Evolutionary conservation across 495 filamentous ascomycete species (phyloP), one percentile per base, ranked within the genome.

Genomic region (Schizothecium vesticola): DNA sequence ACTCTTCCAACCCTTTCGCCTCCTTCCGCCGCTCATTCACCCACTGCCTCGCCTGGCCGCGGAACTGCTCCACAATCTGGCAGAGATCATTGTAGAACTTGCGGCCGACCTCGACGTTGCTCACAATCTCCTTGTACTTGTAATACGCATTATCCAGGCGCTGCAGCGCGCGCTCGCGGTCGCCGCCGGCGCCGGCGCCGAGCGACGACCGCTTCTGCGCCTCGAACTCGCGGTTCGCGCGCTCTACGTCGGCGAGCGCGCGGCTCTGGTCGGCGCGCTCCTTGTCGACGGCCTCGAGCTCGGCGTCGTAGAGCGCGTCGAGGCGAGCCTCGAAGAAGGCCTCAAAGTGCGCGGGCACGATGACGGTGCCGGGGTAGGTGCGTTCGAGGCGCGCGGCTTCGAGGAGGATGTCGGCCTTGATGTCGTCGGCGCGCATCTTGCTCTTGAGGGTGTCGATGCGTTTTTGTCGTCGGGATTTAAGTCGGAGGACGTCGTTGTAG

Each of bases 21-120:
- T 99, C 94, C 72, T 88, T 86, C 57, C 93, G 86, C 66, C 95
- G 83, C 72, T 90, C 86, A 26, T 93, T 90, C 9, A 90, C 90
- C 79, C 95, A 97, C 10, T 83, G 86, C 71, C 89, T 89, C 36
- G 85, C 88, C 43, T 91, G 91, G 68, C 96, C 93, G 23, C 91
- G 84, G 67, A 83, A 84, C 70, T 89, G 83, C 11, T 83, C 87
- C 1, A 97, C 88, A 57, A 97, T 93, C 77, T 90, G 91, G 56
- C 88, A 91, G 2, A 99, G 85, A 73, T 97, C 94, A 74, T 99
- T 98, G 80, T 98, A 99, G 76, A 99, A 99, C 72, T 96, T 97
- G 56, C 94, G 80, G 1, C 92, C 95, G 0, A 90, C 91, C 65
- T 97, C 92, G 0, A 97, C 80, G 73, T 98, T 96, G 56, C 85